These are phyloP conservation scores for Boletus reticulatus DNA, from an alignment of 768 basidiomycete species.

Conservation along the genomic window DNA sequence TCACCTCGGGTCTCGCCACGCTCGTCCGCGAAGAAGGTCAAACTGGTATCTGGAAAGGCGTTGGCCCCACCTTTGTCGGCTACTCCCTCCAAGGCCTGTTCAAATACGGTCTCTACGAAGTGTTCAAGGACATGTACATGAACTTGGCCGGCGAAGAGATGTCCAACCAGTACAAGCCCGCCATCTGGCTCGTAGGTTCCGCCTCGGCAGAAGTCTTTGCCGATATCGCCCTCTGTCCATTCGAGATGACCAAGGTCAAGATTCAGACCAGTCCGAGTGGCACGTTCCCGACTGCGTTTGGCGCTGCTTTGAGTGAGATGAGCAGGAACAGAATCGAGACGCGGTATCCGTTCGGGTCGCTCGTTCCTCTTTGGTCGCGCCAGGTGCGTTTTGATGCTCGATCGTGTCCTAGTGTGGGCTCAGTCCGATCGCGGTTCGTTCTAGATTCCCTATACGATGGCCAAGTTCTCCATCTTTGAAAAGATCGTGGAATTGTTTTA, in stretches of 20 bases:
- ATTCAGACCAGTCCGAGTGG: constrained; percentile 77
- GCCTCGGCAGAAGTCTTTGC: constrained; percentile 96
- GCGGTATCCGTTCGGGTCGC: constrained; percentile 81
- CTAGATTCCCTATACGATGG: constrained; percentile 97
- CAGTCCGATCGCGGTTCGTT: background rate
- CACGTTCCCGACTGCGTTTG: constrained; percentile 76
- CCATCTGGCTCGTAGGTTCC: constrained; percentile 92
- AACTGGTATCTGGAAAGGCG: constrained; percentile 89
- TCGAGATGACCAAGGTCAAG: constrained; percentile 93
- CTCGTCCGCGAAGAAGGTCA: constrained; percentile 80
- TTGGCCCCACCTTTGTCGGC: constrained; percentile 90
- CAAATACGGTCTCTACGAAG: constrained; percentile 97
- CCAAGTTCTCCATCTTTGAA: constrained; percentile 97
- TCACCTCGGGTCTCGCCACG: constrained; percentile 55
- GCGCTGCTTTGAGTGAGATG: constrained; percentile 70
- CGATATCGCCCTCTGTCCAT: constrained; percentile 92
- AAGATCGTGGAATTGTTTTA: constrained; percentile 86
- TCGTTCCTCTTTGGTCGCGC: constrained; percentile 86
- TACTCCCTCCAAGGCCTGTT: constrained; percentile 97
- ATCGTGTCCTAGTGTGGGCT: background rate
- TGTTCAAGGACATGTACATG: constrained; percentile 93
- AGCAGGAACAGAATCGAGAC: constrained; percentile 61
- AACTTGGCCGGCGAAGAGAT: constrained; percentile 85
- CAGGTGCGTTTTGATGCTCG: constrained; percentile 46
- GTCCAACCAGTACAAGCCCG: constrained; percentile 76